Base-by-base conservation (phyloP, 169 alveolate species). In the Pseudocohnilembus persalinus region DNA sequence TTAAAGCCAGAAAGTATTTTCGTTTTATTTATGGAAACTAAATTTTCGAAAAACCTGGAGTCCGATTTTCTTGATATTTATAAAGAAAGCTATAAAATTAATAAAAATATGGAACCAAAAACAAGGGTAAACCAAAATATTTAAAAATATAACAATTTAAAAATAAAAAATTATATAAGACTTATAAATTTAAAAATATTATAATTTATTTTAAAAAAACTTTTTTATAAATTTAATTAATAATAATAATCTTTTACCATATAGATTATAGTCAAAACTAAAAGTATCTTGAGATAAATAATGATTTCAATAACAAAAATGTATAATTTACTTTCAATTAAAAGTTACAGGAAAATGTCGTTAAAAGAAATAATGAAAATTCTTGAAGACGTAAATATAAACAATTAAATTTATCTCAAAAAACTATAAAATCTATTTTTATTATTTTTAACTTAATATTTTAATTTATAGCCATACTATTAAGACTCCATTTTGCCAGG, bases 321-420 rank as follows among this genome's bases (percentile, higher is more conserved):
- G 0, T 29, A 34, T 63, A 64, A 79, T 63, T 29, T 79, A 16
- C 49, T 49, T 49, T 34, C 31, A 34, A 49, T 79, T 64, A 35
- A 33, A 1, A 75, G 84, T 49, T 79, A 79, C 31, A 79, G 63
- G 49, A 79, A 79, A 29, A 35, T 79, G 27, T 34, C 29, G 25
- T 11, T 79, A 6, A 49, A 31, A 29, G 84, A 79, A 26, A 30
- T 79, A 29, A 28, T 79, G n/a, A 79, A 63, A 49, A 49, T 79
- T 0, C 29, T 79, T 29, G 76, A 64, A 63, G 76, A 79, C 26
- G 84, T 79, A 79, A 77, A 1, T 77, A 29, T 31, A 6, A 29
- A 16, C 27, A 30, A 29, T 26, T 31, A 6, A 6, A 29, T 29
- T 29, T 30, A 29, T 75, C 15, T 30, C 15, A 29, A 30, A 20